Evolutionary conservation across 169 alveolate species (phyloP), one percentile per base, ranked within the genome.

Genomic region (Cryptosporidium sp.): DNA sequence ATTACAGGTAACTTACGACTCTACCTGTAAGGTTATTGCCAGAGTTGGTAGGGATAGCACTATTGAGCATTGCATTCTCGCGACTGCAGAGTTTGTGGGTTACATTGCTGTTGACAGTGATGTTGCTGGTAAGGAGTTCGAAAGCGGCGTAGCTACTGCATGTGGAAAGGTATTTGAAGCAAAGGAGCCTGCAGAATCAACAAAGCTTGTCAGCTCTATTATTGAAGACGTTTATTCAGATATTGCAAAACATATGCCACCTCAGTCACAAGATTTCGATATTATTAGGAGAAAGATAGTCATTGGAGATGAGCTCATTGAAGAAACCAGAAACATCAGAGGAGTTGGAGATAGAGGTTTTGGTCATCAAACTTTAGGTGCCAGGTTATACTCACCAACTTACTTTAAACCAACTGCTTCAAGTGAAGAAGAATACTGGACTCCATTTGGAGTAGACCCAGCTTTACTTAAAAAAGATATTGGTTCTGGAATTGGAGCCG

Each of bases 1-100:
- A 23, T 48, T 80, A 29, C 73, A 80, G 39, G 67, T 80, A 10
- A 80, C 89, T 33, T 80, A 80, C 39, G 75, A 80, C 43, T 61
- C 89, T 31, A 73, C 80, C 23, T 80, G 89, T 41, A 59, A 23
- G 43, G 62, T 80, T 26, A 29, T 80, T n/a, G 12, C 33, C 29
- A 35, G 89, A 41, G 75, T 80, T 80, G 69, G 75, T 21, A 43
- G 29, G 67, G 75, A 39, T 37, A 70, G 89, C 12, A 80, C 89
- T 8, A 39, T 23, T 43, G 55, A 80, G 26, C 89, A 80, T 14
- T 80, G 89, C 26, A 80, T 59, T 48, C 39, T 80, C 6, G 89
- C 89, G 26, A 65, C 75, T 12, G 89, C 89, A 7, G 89, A 80
- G n/a, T 80, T 80, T 65, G 89, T 80, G 16, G 89, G 89, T 1